Evolutionary conservation across 192 early-diverging fungal species (phyloP).

Genomic region (Piromyces sp.): DNA sequence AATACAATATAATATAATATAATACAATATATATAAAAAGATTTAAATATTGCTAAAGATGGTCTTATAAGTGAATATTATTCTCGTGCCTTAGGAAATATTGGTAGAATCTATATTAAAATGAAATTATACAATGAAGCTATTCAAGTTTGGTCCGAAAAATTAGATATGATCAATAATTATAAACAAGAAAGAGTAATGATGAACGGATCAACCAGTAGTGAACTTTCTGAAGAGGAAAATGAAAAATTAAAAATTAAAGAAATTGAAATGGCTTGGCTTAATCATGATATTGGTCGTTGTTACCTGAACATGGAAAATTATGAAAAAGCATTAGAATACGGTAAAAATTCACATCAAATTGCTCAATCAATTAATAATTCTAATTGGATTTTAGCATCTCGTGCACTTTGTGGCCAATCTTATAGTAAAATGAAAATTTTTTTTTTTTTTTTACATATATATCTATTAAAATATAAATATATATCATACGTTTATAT

Average conservation of each 20-base stretch:
- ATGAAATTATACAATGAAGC: not conserved
- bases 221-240: not conserved
- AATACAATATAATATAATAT: too few species aligned
- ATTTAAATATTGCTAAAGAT: not conserved
- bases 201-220: not conserved
- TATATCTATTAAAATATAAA: not conserved
- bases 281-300: not conserved
- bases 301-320: not conserved
- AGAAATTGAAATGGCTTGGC: not conserved
- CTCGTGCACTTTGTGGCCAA: not conserved
- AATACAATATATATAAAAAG: not conserved
- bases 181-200: not conserved
- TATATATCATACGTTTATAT: too few species aligned
- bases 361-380: not conserved
- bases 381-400: not conserved
- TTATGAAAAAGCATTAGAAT: not conserved
- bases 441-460: not conserved
- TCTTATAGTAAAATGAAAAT: not conserved
- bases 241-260: not conserved
- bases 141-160: not conserved
- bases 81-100: not conserved
- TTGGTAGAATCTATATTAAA: not conserved
- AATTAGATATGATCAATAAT: not conserved
- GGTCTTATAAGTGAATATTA: not conserved
- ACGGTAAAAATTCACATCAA: not conserved